Percentiles rank a stretch among this genome's conserved stretches.
phyloP scores from a whole-genome alignment of 2,329 filamentous ascomycete species.

The Fusarium sp. region DNA sequence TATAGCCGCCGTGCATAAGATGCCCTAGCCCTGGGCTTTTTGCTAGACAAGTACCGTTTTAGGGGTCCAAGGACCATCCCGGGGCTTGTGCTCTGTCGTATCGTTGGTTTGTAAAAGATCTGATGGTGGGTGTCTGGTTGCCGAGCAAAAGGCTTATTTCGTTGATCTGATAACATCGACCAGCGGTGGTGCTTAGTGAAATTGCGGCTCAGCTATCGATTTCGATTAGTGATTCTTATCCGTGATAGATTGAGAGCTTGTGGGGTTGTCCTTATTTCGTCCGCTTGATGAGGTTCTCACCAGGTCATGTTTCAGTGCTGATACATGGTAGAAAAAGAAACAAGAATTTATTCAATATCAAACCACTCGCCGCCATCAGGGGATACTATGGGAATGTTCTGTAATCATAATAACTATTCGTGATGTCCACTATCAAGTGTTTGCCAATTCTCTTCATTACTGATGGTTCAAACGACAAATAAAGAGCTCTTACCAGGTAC shows the following conservation, averaged over 20 bases:
- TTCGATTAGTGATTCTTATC: conserved; percentile 8
- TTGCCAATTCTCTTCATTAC: neutral
- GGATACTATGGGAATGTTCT: neutral
- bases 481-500: neutral
- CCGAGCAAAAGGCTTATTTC: conserved; percentile 27
- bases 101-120: conserved; percentile 26
- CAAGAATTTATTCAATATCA: neutral
- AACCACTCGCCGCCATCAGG: neutral
- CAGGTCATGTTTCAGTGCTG: neutral
- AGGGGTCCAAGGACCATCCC: conserved; percentile 34
- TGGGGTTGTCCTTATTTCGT: neutral
- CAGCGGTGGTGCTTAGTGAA: conserved; percentile 19
- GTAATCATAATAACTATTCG: neutral
- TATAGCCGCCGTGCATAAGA: conserved; percentile 37
- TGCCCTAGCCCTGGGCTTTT: conserved; percentile 13
- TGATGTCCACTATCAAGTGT: neutral
- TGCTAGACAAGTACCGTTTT: conserved; percentile 25
- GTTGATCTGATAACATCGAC: conserved; percentile 23
- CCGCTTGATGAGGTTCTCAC: neutral
- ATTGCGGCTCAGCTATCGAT: conserved; percentile 6
- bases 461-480: neutral
- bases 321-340: too few relatives aligned
- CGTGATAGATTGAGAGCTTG: neutral
- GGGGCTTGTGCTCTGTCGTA: neutral
- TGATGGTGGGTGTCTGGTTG: conserved; percentile 9